Percentiles rank a stretch among this genome's conserved stretches.
Conservation (phyloP, 2,329 filamentous ascomycete genomes). For the Shiraia sp. region DNA sequence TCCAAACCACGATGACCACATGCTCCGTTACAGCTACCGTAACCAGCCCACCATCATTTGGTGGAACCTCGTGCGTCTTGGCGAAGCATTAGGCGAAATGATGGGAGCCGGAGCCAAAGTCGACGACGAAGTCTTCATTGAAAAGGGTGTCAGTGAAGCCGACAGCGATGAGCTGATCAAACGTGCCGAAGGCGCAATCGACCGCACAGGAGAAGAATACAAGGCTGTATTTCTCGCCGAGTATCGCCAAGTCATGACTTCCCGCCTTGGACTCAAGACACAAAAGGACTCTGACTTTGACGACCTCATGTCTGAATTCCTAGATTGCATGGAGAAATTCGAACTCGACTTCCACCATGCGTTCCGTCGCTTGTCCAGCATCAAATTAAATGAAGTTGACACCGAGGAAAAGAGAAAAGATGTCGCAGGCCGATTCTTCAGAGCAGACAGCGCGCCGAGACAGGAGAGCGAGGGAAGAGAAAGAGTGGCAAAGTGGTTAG, state of each 20-base stretch:
- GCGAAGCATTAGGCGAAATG: conserved; percentile 85
- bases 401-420: conserved; percentile 66
- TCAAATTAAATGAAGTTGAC: conserved; percentile 66
- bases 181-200: conserved; percentile 83
- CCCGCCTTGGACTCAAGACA: conserved; percentile 74
- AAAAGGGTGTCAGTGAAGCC: conserved; percentile 72
- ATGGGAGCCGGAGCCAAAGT: conserved; percentile 75
- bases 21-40: conserved; percentile 85
- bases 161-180: conserved; percentile 71
- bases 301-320: conserved; percentile 74
- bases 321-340: conserved; percentile 79
- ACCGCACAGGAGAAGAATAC: conserved; percentile 81
- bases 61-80: conserved; percentile 96
- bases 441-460: conserved; percentile 62
- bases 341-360: conserved; percentile 95
- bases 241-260: conserved; percentile 83
- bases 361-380: conserved; percentile 74
- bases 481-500: conserved; percentile 77
- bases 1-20: conserved; percentile 92
- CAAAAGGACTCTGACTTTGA: conserved; percentile 77
- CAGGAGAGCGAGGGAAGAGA: conserved; percentile 66
- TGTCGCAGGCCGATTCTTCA: conserved; percentile 77
- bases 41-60: conserved; percentile 96
- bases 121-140: conserved; percentile 72
- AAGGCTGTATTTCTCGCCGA: conserved; percentile 84